Conservation (phyloP, 192 early-diverging fungal species). For the Coemansia sp. region DNA sequence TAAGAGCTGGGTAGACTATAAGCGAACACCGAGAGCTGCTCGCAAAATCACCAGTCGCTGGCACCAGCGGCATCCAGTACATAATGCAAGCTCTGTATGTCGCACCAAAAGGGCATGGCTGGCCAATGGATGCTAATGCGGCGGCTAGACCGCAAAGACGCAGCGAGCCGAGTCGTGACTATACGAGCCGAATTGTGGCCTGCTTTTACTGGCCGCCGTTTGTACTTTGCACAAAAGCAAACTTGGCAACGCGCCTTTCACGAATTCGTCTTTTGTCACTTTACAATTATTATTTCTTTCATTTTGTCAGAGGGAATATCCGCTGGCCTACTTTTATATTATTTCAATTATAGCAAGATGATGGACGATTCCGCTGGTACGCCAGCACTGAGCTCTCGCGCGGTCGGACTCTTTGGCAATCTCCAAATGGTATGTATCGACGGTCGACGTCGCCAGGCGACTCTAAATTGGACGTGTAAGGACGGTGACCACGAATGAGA, state of each 20-base stretch:
- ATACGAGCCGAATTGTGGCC: not conserved
- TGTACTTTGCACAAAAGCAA: not conserved
- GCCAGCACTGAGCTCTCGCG: conserved; percentile 49
- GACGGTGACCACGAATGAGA: not conserved
- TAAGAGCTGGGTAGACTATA: too few species aligned
- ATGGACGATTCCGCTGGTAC: conserved; percentile 51
- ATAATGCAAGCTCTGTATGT: too few species aligned
- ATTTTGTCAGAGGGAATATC: conserved; percentile 9
- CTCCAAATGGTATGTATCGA: conserved; percentile 30
- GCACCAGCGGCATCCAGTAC: too few species aligned
- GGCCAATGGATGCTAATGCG: not conserved
- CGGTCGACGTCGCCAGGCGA: not conserved
- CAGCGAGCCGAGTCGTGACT: not conserved
- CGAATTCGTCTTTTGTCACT: not conserved
- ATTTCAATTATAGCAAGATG: conserved; percentile 29
- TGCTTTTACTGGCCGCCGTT: not conserved
- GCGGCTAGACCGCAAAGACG: not conserved
- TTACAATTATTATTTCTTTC: not conserved
- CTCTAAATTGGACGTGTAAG: not conserved
- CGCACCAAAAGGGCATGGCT: too few species aligned
- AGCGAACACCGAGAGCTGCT: too few species aligned
- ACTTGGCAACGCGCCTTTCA: not conserved
- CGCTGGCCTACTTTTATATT: not conserved
- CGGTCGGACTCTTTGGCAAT: conserved; percentile 36
- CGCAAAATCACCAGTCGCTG: too few species aligned